Base-by-base conservation (phyloP, 805 yeast genomes). In the Barnettozyma siamensis region DNA sequence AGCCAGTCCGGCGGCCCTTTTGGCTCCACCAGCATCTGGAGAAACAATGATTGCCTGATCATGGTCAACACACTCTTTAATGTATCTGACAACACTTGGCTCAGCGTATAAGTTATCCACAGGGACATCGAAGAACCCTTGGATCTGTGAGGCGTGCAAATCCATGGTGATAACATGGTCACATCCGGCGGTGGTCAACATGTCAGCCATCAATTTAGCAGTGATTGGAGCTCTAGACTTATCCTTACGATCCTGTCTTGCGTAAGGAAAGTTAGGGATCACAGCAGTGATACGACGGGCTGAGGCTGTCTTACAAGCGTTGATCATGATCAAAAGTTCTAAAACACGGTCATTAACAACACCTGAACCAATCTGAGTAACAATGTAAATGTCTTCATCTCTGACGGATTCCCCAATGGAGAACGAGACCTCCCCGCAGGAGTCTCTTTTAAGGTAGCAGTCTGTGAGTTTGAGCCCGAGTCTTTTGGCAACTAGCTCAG, bases 1-100 rank as follows among this genome's bases (percentile, higher is more conserved):
- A 39, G 93, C 93, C 49, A 85, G 67, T 9, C 83, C 80, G 9
- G 93, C 93, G n/a, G 86, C 93, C 65, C 94, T 74, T 59, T 85
- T 85, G 43, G 93, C 93, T 48, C 94, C 94, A 60, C 94, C 94
- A 7, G 93, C 94, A 65, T 85, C 94, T 6, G 94, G 94, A 1
- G 93, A 85, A 15, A 85, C 78, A 41, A 85, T 77, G 40, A 84
- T 83, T n/a, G 86, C 76, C 35, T 83, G 74, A 32, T 75, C 63
- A 48, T 66, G 72, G 50, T 73, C 72, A 38, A 78, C 66, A 41
- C 74, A 70, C 49, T 81, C 89, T 45, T 72, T 74, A 37, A 85
- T 83, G 57, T 83, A 84, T 55, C 84, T 70, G 31, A 85, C 80
- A 27, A 83, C 89, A 50, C 80, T 73, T 40, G 93, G 93, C 63